A percentile compares a stretch with the other conserved stretches of the same genome.
phyloP scores from a whole-genome alignment of 495 filamentous ascomycete species.

The Neurospora sp. region DNA sequence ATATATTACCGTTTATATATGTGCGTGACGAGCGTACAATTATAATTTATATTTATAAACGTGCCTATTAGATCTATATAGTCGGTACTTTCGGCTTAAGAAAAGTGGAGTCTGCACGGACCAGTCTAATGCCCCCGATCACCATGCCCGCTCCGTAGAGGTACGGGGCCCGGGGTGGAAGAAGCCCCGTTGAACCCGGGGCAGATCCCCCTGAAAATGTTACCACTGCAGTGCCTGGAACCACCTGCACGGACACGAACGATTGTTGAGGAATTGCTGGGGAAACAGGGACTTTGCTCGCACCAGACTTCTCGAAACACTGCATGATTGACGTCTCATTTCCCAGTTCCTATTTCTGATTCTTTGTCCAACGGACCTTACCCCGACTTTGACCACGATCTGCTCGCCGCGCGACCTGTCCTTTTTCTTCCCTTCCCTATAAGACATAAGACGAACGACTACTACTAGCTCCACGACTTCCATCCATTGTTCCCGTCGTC shows the following conservation, averaged over 20 bases:
- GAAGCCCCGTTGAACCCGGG: not conserved
- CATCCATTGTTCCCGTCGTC: not conserved
- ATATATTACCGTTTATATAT: too few relatives aligned
- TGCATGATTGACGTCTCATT: not conserved
- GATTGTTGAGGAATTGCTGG: not conserved
- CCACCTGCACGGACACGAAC: not conserved
- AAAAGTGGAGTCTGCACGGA: too few relatives aligned
- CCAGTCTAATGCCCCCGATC: too few relatives aligned
- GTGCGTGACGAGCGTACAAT: too few relatives aligned
- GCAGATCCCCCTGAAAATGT: not conserved
- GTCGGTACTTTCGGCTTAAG: too few relatives aligned
- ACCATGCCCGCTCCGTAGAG: too few relatives aligned
- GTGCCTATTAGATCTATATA: too few relatives aligned
- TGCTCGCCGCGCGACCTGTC: not conserved
- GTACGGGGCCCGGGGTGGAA: not conserved
- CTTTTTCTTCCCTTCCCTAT: not conserved
- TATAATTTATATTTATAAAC: too few relatives aligned
- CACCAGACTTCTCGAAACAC: not conserved
- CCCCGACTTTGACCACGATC: not conserved
- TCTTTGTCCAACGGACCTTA: not conserved
- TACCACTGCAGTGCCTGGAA: not conserved
- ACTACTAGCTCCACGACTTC: not conserved
- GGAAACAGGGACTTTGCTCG: not conserved
- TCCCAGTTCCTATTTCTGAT: not conserved
- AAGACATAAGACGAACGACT: not conserved